Base-by-base conservation (phyloP, 768 basidiomycete genomes). In the Russula lepida region DNA sequence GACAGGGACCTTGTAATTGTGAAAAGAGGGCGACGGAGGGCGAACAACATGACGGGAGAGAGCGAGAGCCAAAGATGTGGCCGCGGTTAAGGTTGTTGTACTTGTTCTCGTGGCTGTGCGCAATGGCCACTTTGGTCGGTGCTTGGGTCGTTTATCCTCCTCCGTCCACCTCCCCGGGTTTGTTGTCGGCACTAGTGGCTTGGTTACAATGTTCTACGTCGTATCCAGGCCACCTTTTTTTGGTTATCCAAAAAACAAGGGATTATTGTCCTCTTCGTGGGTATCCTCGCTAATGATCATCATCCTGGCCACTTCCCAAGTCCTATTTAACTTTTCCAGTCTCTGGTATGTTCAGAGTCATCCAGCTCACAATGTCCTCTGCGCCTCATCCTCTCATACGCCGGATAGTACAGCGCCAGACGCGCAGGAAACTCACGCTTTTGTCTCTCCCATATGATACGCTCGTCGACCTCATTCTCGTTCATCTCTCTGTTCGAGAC, bases 401-500 rank as follows among this genome's bases (percentile, higher is more conserved):
- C 11, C 56, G 56, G 43, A 54, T 57, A 43, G 62, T 63, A 4
- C 30, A 13, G 25, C 62, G 56, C 15, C 21, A 27, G 15, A 2
- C 43, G 15, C 30, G 47, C n/a, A 53, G 1, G 21, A 49, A 35
- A 32, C 11, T 49, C 15, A 63, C 62, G 1, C 28, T 63, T 17
- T 30, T 58, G 41, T 53, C 41, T 39, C 50, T 66, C 41, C 35
- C 65, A 4, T 57, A 64, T 19, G 66, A 66, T 25, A 66, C 57
- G 0, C 51, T 65, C 48, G 54, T 66, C 28, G 66, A 66, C 53
- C 62, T 59, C 8, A 58, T 66, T 25, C 43, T 65, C 56, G 27
- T 54, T 19, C 56, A 65, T 28, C 59, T 66, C 6, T 65, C 59
- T 46, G 59, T 66, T 27, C 64, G 60, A 21, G 66, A 66, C 32